Evolutionary conservation across 192 early-diverging fungal species (phyloP).

Genomic region (Cladochytrium replicatum): DNA sequence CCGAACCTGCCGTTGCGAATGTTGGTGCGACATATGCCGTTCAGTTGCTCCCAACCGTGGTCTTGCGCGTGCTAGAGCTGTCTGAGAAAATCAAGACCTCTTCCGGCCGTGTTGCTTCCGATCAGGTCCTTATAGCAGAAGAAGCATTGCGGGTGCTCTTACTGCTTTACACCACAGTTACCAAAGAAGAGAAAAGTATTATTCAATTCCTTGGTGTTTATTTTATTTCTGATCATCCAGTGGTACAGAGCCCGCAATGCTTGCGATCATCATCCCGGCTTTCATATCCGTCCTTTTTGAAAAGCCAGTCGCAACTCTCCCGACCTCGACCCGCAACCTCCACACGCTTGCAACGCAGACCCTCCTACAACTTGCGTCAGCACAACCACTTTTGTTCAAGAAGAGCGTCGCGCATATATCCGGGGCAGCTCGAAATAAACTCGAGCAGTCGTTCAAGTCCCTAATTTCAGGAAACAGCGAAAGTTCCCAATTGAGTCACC

Average conservation of each 20-base stretch:
- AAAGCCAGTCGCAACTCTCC: background rate
- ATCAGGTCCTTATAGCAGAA: slow-evolving; percentile 2
- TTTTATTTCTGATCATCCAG: background rate
- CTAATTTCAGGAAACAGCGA: no score
- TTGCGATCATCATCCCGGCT: slow-evolving; percentile 11
- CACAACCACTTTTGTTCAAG: no score
- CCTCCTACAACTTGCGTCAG: slow-evolving; percentile 20
- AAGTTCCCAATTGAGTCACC: no score
- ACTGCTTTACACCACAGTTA: slow-evolving; percentile 6
- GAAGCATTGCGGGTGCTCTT: slow-evolving; percentile 10
- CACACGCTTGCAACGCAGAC: slow-evolving; percentile 8
- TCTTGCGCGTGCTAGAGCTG: background rate
- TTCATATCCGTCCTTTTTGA: slow-evolving; percentile 4
- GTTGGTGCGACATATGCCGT: slow-evolving; percentile 6
- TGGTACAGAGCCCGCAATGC: background rate
- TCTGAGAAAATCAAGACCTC: background rate
- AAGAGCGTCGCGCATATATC: no score
- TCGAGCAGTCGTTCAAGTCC: no score
- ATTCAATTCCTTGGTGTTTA: no score
- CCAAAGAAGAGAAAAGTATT: slow-evolving; percentile 1
- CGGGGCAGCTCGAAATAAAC: no score
- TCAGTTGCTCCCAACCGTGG: slow-evolving; percentile 1
- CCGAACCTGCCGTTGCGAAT: background rate
- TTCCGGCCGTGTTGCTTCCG: background rate
- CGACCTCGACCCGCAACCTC: background rate